phyloP scores from a whole-genome alignment of 2,329 filamentous ascomycete species.

The Magnaporthales sp. region DNA sequence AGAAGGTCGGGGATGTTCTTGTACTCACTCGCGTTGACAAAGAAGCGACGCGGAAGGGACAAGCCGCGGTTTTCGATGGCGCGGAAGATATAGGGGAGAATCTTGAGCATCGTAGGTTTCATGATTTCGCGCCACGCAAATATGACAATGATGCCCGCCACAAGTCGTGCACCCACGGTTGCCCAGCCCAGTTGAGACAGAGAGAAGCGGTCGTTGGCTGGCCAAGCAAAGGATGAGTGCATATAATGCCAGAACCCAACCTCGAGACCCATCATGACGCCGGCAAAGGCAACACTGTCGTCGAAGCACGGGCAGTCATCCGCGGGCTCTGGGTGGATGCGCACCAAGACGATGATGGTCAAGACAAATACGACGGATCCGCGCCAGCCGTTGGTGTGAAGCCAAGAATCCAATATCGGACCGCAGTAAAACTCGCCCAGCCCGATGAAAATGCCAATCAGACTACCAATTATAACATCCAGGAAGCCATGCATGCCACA shows the following conservation, averaged over 20 bases:
- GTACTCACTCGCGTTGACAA: conserved; percentile 84
- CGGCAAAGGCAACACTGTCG: conserved; percentile 88
- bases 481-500: conserved; percentile 98
- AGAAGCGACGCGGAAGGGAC: conserved; percentile 80
- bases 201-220: conserved; percentile 49
- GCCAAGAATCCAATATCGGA: conserved; percentile 58
- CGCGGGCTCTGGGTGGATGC: conserved; percentile 89
- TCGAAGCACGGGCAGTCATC: conserved; percentile 97
- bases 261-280: conserved; percentile 79
- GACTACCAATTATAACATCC: conserved; percentile 75
- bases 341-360: conserved; percentile 65
- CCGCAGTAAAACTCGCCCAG: conserved; percentile 52
- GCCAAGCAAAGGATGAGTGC: conserved; percentile 36
- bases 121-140: conserved; percentile 85
- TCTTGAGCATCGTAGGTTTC: conserved; percentile 72
- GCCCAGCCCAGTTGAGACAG: conserved; percentile 58
- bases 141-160: conserved; percentile 73
- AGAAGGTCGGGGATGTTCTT: conserved; percentile 68
- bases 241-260: conserved; percentile 77
- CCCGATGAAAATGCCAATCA: conserved; percentile 61
- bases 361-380: conserved; percentile 56
- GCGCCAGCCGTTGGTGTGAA: conserved; percentile 56
- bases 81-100: conserved; percentile 80
- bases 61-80: conserved; percentile 72
- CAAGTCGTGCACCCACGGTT: conserved; percentile 56